These are phyloP conservation scores for Leccinum disarticulatum DNA, from an alignment of 768 basidiomycete genomes.

Conservation along the genomic window DNA sequence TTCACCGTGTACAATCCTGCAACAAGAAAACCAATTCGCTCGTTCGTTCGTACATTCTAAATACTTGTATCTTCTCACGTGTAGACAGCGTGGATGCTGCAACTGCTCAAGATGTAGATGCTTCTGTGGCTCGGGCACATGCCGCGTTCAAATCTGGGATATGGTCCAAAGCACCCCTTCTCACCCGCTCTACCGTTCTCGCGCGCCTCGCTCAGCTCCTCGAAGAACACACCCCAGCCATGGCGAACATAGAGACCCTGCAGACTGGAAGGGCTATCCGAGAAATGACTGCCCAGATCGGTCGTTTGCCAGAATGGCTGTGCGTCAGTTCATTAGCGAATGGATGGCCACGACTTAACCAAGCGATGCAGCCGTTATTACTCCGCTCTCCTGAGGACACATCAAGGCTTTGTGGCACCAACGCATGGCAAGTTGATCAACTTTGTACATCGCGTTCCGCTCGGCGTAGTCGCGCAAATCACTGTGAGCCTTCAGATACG, in stretches of 20 bases:
- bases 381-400: conserved; percentile 69
- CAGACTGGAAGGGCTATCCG: conserved; percentile 83
- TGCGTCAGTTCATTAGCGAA: conserved; percentile 36
- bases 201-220: conserved; percentile 62
- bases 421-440: conserved; percentile 80
- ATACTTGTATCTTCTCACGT: conserved; percentile 35
- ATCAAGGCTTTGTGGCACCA: conserved; percentile 67
- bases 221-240: conserved; percentile 52
- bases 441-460: conserved; percentile 73
- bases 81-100: conserved; percentile 52
- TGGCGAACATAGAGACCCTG: conserved; percentile 65
- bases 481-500: conserved; percentile 48
- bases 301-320: conserved; percentile 85
- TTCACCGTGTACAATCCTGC: conserved; percentile 67
- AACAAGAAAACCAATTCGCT: conserved; percentile 56
- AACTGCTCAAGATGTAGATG: conserved; percentile 49
- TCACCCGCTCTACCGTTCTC: conserved; percentile 64
- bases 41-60: conserved; percentile 48
- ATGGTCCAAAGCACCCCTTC: conserved; percentile 65
- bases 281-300: conserved; percentile 80
- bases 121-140: conserved; percentile 56
- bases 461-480: conserved; percentile 89
- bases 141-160: conserved; percentile 59
- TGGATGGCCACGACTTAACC: conserved; percentile 2
- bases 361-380: conserved; percentile 62